Conservation (phyloP, 1,284 basidiomycete species). For the Rhodotorula sp. region DNA sequence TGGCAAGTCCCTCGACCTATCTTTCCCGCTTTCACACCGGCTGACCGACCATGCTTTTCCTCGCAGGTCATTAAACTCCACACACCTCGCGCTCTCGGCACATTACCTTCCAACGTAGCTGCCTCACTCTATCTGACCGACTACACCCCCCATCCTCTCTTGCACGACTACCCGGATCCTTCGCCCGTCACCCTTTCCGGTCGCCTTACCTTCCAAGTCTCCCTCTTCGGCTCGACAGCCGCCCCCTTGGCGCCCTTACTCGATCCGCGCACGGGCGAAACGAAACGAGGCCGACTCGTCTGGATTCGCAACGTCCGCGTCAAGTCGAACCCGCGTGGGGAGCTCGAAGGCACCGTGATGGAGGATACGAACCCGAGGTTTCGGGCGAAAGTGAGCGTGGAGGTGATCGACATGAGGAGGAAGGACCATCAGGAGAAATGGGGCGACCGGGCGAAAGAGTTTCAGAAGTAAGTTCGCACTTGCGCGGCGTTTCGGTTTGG, state of each 20-base stretch:
- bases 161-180: not conserved
- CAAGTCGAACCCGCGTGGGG: not conserved
- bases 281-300: slow-evolving; percentile 12
- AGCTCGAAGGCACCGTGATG: slow-evolving; percentile 18
- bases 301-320: slow-evolving; percentile 13
- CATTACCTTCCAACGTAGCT: not conserved
- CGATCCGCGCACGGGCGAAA: not conserved
- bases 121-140: slow-evolving; percentile 22
- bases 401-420: slow-evolving; percentile 1
- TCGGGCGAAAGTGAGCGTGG: slow-evolving; percentile 1
- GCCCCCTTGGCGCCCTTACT: slow-evolving; percentile 1
- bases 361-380: slow-evolving; percentile 15
- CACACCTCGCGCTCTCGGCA: not conserved
- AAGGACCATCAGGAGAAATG: slow-evolving; percentile 4
- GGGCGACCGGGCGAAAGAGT: not conserved
- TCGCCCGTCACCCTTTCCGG: not conserved
- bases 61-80: slow-evolving; percentile 4
- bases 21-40: not conserved
- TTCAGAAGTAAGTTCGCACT: slow-evolving; percentile 11
- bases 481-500: too few relatives aligned
- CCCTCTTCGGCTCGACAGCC: slow-evolving; percentile 20
- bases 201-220: slow-evolving; percentile 12
- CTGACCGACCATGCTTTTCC: not conserved
- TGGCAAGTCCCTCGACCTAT: not conserved
- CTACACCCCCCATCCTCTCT: slow-evolving; percentile 13